Evolutionary conservation across 768 basidiomycete species (phyloP), one percentile per base, ranked within the genome.

Genomic region (Kondoa malvinella): DNA sequence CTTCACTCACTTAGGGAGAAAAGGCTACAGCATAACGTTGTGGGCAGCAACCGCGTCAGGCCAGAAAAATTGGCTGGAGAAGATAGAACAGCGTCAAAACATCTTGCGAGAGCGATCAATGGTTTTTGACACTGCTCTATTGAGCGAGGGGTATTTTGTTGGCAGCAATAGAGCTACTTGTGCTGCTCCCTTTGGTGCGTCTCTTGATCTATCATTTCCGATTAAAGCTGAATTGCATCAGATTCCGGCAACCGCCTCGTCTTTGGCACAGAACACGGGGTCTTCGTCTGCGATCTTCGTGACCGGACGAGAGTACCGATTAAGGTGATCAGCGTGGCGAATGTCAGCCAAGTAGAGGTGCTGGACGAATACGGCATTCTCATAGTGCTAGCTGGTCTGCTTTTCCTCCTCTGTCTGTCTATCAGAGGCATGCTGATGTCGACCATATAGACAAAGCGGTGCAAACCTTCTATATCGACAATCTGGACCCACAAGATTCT

Each of bases 181-280:
- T 77, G 92, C 94, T 1, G 90, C 87, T 17, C 84, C 84, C 0
- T 85, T 83, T 76, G 83, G 94, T 97, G 74, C 80, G 91, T 85
- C 17, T 56, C 17, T 1, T 16, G 1, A 21, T 60, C 56, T 27
- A 26, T 27, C 0, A 3, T 14, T 3, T 34, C 59, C 2, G 27
- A 30, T 40, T 29, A 66, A 21, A 12, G 0, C 4, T 8, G 27
- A 34, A n/a, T 57, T 34, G 34, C 34, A 25, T 15, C 76, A 95
- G 92, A 82, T 74, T 83, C 83, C 67, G 94, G 91, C 15, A 80
- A 87, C 73, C 83, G 86, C 67, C 85, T 95, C 72, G 92, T 89
- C 8, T 97, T 92, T 77, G 95, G 94, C n/a, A 94, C 94, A 2
- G 89, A 92, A 73, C 92, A 96, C 71, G 95, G 95, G 29, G 87